Evolutionary conservation across 2,329 filamentous ascomycete genomes (phyloP).

Genomic region (Neurospora crassa): DNA sequence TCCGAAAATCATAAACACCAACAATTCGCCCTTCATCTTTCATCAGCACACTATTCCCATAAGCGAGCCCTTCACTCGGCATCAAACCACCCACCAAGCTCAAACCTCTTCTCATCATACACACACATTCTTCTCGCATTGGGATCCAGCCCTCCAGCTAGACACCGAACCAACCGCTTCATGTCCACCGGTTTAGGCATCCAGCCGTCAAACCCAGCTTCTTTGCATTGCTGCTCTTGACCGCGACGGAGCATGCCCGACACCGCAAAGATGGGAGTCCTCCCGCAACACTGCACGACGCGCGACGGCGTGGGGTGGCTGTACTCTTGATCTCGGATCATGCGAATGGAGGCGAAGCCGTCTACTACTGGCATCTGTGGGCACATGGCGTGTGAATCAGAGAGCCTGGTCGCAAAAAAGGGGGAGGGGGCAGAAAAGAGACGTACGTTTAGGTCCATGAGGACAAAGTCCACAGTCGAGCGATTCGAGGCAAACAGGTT

Average conservation of each 20-base stretch:
- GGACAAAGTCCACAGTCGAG: constrained; percentile 61
- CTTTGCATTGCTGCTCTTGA: constrained; percentile 57
- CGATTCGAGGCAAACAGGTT: constrained; percentile 55
- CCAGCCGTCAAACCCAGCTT: constrained; percentile 81
- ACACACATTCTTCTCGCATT: constrained; percentile 49
- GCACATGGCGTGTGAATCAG: constrained; percentile 5
- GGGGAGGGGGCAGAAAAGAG: constrained; percentile 19
- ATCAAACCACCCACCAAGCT: constrained; percentile 71
- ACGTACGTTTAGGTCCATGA: constrained; percentile 84
- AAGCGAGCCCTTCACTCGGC: neutral
- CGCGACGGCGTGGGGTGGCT: constrained; percentile 42
- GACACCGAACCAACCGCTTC: constrained; percentile 56
- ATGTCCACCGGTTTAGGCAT: constrained; percentile 84
- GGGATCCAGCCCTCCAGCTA: constrained; percentile 58
- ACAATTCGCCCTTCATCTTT: neutral
- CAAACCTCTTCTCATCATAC: constrained; percentile 66
- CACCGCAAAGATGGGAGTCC: constrained; percentile 75
- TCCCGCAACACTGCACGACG: constrained; percentile 49
- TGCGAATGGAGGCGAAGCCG: constrained; percentile 68
- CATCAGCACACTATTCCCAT: neutral
- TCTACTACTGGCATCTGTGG: constrained; percentile 86
- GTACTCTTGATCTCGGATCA: constrained; percentile 68
- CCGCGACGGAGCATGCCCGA: constrained; percentile 71
- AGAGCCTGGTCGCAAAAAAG: constrained; percentile 19
- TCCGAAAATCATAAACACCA: neutral